Evolutionary conservation across 257 asterid species (phyloP).

Genomic region (Scutellaria galericulata): DNA sequence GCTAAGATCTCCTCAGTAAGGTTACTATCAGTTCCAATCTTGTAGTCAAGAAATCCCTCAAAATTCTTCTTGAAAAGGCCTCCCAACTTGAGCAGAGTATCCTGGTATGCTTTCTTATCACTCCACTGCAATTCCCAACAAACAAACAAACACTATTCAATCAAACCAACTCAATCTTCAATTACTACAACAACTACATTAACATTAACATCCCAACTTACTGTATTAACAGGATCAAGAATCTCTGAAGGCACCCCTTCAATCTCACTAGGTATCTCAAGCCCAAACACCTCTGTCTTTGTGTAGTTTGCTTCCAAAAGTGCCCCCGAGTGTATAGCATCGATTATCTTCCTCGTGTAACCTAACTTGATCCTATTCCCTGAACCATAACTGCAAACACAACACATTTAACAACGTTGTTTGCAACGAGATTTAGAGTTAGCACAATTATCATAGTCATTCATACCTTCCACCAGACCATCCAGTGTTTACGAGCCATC

Average conservation of each 20-base stretch:
- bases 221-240: conserved; percentile 74
- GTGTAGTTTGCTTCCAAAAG: conserved; percentile 64
- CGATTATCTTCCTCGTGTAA: conserved; percentile 86
- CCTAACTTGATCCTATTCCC: conserved; percentile 89
- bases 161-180: not conserved
- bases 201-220: conserved; percentile 40
- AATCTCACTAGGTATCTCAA: conserved; percentile 75
- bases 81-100: conserved; percentile 71
- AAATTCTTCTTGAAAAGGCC: conserved; percentile 87
- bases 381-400: conserved; percentile 65
- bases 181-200: not conserved
- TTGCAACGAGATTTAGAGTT: too few relatives aligned
- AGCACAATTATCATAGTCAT: too few relatives aligned
- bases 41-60: conserved; percentile 67
- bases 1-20: conserved; percentile 78
- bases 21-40: conserved; percentile 69
- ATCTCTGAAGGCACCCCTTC: conserved; percentile 88
- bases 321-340: conserved; percentile 80
- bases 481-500: conserved; percentile 96
- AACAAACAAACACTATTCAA: not conserved
- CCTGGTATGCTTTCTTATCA: conserved; percentile 68
- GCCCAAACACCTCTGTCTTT: conserved; percentile 71
- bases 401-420: too few relatives aligned
- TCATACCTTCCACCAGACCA: conserved; percentile 95
- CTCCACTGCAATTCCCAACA: conserved; percentile 59